These are phyloP conservation scores for Neurospora intermedia DNA, from an alignment of 495 filamentous ascomycete genomes.

Conservation along the genomic window DNA sequence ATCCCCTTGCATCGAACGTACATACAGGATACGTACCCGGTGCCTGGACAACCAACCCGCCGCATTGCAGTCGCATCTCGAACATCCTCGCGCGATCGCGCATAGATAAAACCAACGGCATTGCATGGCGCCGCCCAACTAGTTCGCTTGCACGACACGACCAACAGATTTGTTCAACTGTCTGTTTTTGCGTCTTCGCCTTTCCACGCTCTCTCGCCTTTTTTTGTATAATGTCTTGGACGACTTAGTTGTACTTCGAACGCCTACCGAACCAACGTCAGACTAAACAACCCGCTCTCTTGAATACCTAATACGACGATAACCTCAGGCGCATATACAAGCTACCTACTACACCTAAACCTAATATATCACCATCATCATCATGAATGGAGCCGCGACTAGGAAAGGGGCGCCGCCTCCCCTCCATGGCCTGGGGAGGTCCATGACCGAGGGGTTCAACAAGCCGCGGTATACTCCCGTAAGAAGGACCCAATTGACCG, in stretches of 20 bases:
- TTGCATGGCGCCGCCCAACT: not conserved
- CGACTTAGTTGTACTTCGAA: constrained; percentile 3
- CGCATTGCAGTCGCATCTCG: not conserved
- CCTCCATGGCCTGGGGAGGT: not conserved
- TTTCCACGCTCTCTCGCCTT: not conserved
- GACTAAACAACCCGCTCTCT: not conserved
- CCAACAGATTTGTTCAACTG: not conserved
- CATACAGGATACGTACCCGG: not conserved
- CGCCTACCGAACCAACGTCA: not conserved
- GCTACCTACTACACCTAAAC: not conserved
- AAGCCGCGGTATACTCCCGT: constrained; percentile 38
- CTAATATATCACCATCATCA: not conserved
- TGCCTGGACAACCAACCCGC: not conserved
- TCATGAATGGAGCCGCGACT: constrained; percentile 13
- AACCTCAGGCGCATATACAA: not conserved
- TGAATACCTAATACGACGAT: constrained; percentile 1
- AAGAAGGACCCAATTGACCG: constrained; percentile 10
- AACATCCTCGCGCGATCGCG: not conserved
- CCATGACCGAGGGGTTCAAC: constrained; percentile 10
- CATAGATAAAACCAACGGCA: not conserved
- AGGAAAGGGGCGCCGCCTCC: constrained; percentile 4
- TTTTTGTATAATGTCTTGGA: constrained; percentile 18
- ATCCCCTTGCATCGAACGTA: not conserved
- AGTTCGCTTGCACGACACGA: not conserved
- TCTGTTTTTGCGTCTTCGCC: not conserved